These are phyloP conservation scores for Pneumocystis canis DNA, from an alignment of 1,139 yeast species.

Conservation along the genomic window DNA sequence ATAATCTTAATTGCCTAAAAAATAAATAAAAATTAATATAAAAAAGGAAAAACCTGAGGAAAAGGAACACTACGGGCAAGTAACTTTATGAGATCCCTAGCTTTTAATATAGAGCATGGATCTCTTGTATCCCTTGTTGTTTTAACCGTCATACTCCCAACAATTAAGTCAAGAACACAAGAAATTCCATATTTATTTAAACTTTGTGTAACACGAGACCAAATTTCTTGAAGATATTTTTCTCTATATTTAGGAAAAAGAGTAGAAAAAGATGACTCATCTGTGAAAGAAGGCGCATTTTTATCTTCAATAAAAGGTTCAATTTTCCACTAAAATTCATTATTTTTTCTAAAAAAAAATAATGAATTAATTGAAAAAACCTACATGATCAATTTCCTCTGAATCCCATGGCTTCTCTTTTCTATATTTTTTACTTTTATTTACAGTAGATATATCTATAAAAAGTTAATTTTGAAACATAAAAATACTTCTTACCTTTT, in stretches of 20 bases:
- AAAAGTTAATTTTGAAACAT: background rate
- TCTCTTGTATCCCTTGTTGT: conserved; percentile 92
- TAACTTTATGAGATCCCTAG: conserved; percentile 84
- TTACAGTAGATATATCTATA: background rate
- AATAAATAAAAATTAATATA: background rate
- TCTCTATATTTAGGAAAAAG: conserved; percentile 95
- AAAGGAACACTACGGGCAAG: conserved; percentile 93
- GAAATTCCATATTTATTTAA: conserved; percentile 59
- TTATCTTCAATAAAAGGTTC: conserved; percentile 87
- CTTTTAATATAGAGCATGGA: conserved; percentile 86
- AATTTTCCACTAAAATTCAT: conserved; percentile 46
- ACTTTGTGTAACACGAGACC: conserved; percentile 84
- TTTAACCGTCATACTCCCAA: conserved; percentile 93
- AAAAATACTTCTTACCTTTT: background rate
- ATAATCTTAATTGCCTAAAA: conserved; percentile 60
- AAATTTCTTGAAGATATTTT: conserved; percentile 67
- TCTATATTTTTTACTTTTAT: conserved; percentile 10
- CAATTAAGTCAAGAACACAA: conserved; percentile 78
- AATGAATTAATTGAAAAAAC: background rate
- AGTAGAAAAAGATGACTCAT: conserved; percentile 89
- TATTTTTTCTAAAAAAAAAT: conserved; percentile 21
- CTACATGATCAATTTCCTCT: conserved; percentile 53
- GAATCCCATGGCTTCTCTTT: conserved; percentile 44
- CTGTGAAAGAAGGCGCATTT: conserved; percentile 67
- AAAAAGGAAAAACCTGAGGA: conserved; percentile 39